Base-by-base conservation (phyloP, 441 rosid species). In the Bocquillonia castaneifolia region DNA sequence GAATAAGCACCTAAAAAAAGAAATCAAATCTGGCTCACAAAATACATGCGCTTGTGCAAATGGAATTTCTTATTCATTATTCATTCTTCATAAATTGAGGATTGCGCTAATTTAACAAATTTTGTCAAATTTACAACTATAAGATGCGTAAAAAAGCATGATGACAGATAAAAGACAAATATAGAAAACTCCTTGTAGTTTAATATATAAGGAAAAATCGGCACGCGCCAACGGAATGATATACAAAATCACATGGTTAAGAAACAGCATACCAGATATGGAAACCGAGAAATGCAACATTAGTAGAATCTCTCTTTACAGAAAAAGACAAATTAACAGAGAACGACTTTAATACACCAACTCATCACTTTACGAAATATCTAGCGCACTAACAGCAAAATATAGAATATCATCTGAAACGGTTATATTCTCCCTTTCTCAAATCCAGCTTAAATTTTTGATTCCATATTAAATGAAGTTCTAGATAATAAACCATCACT, bases 401-500 rank as follows among this genome's bases (percentile, higher is more conserved):
- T 7, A 47, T 3, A 31, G 45, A 44, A 17, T 68, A 23, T 52
- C 6, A 3, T 48, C 47, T 42, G 42, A 29, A 20, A 65, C 22
- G 25, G 44, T 45, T 50, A 29, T 26, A 36, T 10, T 10, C 10
- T 50, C 39, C 31, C 32, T 47, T 57, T 39, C 29, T 15, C 42
- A 47, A n/a, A 32, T 53, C 50, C 45, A 32, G 44, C 63, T 40
- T 42, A 18, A 0, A 34, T 56, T 47, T 23, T 15, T 48, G 39
- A 42, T 39, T 18, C 18, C 58, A 37, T 48, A 31, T 28, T 61
- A 50, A 72, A 39, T 65, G 70, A 59, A 53, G 28, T 45, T 39
- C 47, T 1, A 32, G 51, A 64, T 71, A 59, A 3, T 22, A 12
- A 5, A 47, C 37, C n/a, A 17, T 8, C 51, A 15, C 45, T 26